These are phyloP conservation scores for Diplodia seriata DNA, from an alignment of 2,329 filamentous ascomycete genomes.

Conservation along the genomic window DNA sequence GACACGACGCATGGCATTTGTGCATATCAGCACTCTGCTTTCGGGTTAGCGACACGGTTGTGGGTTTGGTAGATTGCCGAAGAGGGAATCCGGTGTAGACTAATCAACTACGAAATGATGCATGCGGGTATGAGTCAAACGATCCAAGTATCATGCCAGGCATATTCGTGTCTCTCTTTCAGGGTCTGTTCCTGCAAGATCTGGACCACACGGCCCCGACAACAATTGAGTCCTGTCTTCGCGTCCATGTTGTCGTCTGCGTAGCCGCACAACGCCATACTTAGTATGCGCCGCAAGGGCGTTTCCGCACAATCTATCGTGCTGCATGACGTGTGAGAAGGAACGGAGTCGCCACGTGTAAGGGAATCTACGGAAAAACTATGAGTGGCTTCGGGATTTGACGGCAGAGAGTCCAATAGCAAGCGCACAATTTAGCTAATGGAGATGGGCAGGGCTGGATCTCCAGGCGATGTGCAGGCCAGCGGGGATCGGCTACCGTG, in stretches of 20 bases:
- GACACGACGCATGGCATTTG: slow-evolving; percentile 9
- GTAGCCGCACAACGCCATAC: not conserved
- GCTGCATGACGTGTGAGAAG: not conserved
- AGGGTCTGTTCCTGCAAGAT: not conserved
- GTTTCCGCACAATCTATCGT: not conserved
- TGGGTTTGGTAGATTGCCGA: slow-evolving; percentile 22
- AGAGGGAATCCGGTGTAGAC: slow-evolving; percentile 28
- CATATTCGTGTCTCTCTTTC: not conserved
- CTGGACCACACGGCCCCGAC: not conserved
- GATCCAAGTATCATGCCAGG: not conserved
- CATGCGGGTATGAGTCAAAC: slow-evolving; percentile 24
- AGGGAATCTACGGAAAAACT: not conserved
- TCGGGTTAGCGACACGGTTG: slow-evolving; percentile 28
- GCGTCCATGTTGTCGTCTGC: not conserved
- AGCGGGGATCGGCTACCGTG: slow-evolving; percentile 22
- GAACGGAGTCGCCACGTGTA: not conserved
- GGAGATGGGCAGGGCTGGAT: slow-evolving; percentile 11
- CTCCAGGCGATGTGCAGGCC: slow-evolving; percentile 20
- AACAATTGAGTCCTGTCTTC: not conserved
- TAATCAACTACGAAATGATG: slow-evolving; percentile 32
- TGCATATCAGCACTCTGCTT: slow-evolving; percentile 31
- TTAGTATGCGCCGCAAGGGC: not conserved
- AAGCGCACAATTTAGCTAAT: slow-evolving; percentile 2
- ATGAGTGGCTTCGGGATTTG: not conserved
- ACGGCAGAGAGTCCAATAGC: not conserved